Evolutionary conservation across 768 basidiomycete species (phyloP), one percentile per base, ranked within the genome.

Genomic region (Gautieria morchelliformis): DNA sequence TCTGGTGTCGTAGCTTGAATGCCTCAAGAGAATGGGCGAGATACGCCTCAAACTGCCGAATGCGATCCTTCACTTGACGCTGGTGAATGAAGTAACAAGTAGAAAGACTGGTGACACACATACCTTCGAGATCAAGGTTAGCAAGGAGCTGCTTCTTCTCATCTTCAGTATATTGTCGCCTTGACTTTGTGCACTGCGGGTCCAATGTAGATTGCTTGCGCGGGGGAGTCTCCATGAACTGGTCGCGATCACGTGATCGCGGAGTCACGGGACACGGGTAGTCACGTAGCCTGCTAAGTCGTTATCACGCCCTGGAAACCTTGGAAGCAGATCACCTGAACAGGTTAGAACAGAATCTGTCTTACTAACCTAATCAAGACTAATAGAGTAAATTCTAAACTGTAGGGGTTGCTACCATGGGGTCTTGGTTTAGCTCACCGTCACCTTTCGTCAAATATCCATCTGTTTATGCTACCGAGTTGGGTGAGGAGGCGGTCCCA

Each of bases 81-180:
- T 44, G 41, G 12, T 32, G 22, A 33, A 24, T 32, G 22, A 33
- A 24, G 33, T 27, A 35, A 24, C 40, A 6, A 22, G 7, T 46
- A 47, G 46, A 57, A 51, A 53, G 55, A 54, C 52, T 41, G 22
- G 45, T 44, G 35, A 42, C 48, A 53, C 47, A 63, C 69, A 12
- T 62, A 86, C 87, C 85, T 79, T 91, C 89, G 60, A 90, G 80
- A 61, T 89, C 86, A 51, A 91, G 77, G 68, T 91, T 91, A 47
- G 78, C 78, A 41, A 90, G 71, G 2, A 90, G 77, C 60, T 89
- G 85, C 27, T 78, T 73, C 61, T 89, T 90, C 71, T 90, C 87
- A 63, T 89, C 86, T 5, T 74, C 70, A 8, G 77, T 81, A 64
- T 75, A 81, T 62, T 70, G 75, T 17, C 70, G 63, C 20, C 50